phyloP scores from a whole-genome alignment of 108 stramenopile genomes.

The Nitzschia inconspicua region DNA sequence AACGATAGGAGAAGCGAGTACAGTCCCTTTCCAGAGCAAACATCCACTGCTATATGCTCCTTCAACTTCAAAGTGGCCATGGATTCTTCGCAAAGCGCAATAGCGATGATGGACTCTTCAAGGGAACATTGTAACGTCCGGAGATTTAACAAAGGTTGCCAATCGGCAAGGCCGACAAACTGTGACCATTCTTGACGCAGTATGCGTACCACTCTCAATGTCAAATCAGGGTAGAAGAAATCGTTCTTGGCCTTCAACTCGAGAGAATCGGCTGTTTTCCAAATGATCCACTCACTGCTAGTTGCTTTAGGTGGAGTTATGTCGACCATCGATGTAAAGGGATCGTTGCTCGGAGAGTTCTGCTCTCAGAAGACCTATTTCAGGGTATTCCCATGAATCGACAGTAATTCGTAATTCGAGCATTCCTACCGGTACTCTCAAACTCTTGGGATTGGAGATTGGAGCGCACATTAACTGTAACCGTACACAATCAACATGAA shows the following conservation, averaged over 20 bases:
- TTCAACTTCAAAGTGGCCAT: constrained; percentile 29
- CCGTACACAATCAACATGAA: no score
- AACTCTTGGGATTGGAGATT: no score
- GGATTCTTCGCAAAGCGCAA: constrained; percentile 31
- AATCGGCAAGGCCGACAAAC: constrained; percentile 8
- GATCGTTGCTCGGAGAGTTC: no score
- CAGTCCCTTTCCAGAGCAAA: constrained; percentile 71
- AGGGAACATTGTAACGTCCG: constrained; percentile 42
- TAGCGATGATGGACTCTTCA: constrained; percentile 68
- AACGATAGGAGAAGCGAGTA: constrained; percentile 61
- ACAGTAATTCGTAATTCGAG: no score
- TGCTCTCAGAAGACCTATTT: no score
- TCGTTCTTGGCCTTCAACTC: constrained; percentile 2
- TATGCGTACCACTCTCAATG: constrained; percentile 33
- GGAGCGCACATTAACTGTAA: no score
- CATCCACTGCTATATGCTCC: no score
- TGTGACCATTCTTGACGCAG: constrained; percentile 34
- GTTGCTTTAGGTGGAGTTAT: no score
- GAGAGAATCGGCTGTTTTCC: constrained; percentile 17
- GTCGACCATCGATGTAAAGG: no score
- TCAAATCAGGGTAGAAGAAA: constrained; percentile 29
- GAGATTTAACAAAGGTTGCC: constrained; percentile 54
- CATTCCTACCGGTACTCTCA: no score
- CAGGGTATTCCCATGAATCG: no score
- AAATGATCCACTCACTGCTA: constrained; percentile 21